phyloP scores from a whole-genome alignment of 2,329 filamentous ascomycete species.

The Ceratocystis cacaofunesta region DNA sequence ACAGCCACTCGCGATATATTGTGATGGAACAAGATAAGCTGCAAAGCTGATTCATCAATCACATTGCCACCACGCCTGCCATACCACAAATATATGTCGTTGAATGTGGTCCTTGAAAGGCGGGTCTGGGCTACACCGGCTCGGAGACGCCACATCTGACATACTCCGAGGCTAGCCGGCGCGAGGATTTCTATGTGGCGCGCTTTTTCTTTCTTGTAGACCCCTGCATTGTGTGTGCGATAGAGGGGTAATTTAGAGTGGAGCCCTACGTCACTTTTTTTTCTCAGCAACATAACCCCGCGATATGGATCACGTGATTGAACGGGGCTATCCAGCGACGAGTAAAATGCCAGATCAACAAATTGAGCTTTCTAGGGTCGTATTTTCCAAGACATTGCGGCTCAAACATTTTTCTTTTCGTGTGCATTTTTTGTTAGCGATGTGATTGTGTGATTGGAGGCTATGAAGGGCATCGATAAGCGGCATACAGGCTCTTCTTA shows the following conservation, averaged over 20 bases:
- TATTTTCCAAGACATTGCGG: background rate
- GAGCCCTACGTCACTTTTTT: conserved; percentile 1
- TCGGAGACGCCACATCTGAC: background rate
- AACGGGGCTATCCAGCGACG: background rate
- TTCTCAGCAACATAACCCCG: background rate
- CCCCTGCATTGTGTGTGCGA: background rate
- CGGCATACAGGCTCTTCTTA: no score
- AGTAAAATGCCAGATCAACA: background rate
- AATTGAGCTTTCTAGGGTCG: background rate
- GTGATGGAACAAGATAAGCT: background rate
- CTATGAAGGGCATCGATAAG: no score
- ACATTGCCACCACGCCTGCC: background rate
- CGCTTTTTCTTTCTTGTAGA: background rate
- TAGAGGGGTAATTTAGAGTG: conserved; percentile 4
- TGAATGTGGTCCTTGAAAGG: background rate
- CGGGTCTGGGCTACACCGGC: background rate
- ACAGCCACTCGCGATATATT: background rate
- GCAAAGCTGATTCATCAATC: background rate
- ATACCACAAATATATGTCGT: background rate
- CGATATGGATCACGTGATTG: background rate
- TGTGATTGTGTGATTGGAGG: no score
- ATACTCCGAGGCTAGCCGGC: background rate
- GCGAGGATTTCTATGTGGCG: background rate
- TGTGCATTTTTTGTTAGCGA: background rate
- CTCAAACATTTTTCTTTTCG: background rate